Conservation (phyloP, 148 eudicot species). For the Silene uniflora region DNA sequence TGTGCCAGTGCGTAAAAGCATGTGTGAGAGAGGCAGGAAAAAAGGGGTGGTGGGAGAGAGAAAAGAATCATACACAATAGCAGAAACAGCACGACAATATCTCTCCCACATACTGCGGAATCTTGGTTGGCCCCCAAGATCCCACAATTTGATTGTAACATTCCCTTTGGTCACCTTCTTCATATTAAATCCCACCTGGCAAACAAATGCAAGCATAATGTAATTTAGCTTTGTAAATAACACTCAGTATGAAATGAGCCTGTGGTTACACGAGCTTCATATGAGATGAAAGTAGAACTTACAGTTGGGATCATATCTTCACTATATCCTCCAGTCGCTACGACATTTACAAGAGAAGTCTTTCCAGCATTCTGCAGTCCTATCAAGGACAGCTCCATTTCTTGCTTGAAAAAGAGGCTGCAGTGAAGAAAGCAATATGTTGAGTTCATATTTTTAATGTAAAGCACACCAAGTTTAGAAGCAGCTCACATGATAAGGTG, state of each 20-base stretch:
- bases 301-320: constrained; percentile 99
- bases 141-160: constrained; percentile 98
- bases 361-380: constrained; percentile 99
- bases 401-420: constrained; percentile 99
- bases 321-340: constrained; percentile 97
- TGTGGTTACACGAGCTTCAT: neutral
- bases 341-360: constrained; percentile 93
- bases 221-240: neutral
- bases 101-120: constrained; percentile 99
- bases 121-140: constrained; percentile 99
- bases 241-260: neutral
- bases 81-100: constrained; percentile 99
- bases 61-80: constrained; percentile 73
- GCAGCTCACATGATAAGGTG: too few relatives aligned
- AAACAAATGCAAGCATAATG: neutral
- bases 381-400: constrained; percentile 95
- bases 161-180: constrained; percentile 96
- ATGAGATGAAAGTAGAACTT: constrained; percentile 27
- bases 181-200: constrained; percentile 96
- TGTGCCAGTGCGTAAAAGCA: neutral
- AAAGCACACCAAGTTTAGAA: too few relatives aligned
- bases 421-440: constrained; percentile 15
- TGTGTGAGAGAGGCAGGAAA: neutral
- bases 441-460: neutral
- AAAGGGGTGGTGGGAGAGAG: neutral